Evolutionary conservation across 2,329 filamentous ascomycete genomes (phyloP), one percentile per base, ranked within the genome.

Genomic region (Fusarium tanahbumbuense): DNA sequence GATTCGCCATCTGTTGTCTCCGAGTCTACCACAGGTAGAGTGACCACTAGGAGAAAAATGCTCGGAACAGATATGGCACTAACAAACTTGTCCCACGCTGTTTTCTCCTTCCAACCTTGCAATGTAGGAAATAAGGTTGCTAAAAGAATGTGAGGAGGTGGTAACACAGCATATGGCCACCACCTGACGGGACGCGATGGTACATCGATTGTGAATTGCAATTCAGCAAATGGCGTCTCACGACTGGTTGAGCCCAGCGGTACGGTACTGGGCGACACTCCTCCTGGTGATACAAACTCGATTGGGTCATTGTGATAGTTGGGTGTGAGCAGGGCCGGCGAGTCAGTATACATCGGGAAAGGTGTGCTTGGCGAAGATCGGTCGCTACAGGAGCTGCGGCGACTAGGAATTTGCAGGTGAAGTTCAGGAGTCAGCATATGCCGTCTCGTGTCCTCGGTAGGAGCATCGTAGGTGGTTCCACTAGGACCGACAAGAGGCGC

Each of bases 11-110:
- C 86, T 10, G 86, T 84, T 22, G 88, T 85, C 44, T 88, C 86
- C 2, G 88, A 87, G 74, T 98, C 95, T 8, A 97, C 93, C 1
- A 99, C 94, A 1, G 97, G 96, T 7, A 99, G 80, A 1, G 96
- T 99, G 48, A 96, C 89, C 1, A 95, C 95, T 6, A 99, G 85
- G 4, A 98, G 82, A 67, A 99, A 93, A 40, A 99, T 93, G 73
- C 92, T 97, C 2, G 94, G 93, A n/a, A 93, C 91, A 10, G 94
- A 94, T 40, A 97, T 86, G 13, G 96, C 75, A 44, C 93, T 95
- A 49, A 98, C 82, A 46, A 94, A 81, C 76, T 92, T 94, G 74
- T 95, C 94, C 89, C 91, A 93, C n/a, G 91, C 79, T n/a, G 84
- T 89, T 80, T 98, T 98, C 28, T 92, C 88, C 45, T 81, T 83